A percentile compares a stretch with the other conserved stretches of the same genome.
These are phyloP conservation scores for Rhynchosporium graminicola DNA, from an alignment of 2,329 filamentous ascomycete genomes.

Conservation along the genomic window DNA sequence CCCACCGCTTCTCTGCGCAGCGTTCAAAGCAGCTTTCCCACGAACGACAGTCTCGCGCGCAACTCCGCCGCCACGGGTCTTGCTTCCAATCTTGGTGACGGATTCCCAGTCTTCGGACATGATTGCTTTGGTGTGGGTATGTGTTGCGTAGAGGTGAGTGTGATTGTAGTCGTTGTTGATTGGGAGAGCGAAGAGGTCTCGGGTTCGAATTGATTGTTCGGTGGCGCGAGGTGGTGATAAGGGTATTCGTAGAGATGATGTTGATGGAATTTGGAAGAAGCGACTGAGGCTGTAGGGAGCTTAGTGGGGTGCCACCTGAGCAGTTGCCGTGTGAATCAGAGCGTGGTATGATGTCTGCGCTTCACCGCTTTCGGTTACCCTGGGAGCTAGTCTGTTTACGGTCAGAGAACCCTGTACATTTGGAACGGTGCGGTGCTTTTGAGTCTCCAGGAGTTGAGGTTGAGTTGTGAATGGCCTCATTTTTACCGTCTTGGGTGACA, in stretches of 20 bases:
- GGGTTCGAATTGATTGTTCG: conserved; percentile 7
- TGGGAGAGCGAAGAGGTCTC: not conserved
- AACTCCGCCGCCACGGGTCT: conserved; percentile 65
- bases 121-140: conserved; percentile 31
- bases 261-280: conserved; percentile 7
- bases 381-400: not conserved
- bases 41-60: conserved; percentile 86
- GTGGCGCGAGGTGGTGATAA: conserved; percentile 17
- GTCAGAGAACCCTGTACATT: conserved; percentile 20
- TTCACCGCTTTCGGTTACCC: conserved; percentile 20
- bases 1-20: conserved; percentile 77
- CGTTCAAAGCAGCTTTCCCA: conserved; percentile 82
- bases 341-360: not conserved
- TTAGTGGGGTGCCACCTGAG: not conserved
- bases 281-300: conserved; percentile 24
- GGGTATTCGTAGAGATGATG: conserved; percentile 16
- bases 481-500: not conserved
- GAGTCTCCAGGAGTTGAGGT: conserved; percentile 5
- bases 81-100: conserved; percentile 92
- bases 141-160: conserved; percentile 1
- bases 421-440: conserved; percentile 11
- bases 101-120: conserved; percentile 78
- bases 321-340: conserved; percentile 30
- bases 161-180: not conserved
- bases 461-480: not conserved